Base-by-base conservation (phyloP, 2,329 filamentous ascomycete species). In the Beauveria scarabaeidicola region DNA sequence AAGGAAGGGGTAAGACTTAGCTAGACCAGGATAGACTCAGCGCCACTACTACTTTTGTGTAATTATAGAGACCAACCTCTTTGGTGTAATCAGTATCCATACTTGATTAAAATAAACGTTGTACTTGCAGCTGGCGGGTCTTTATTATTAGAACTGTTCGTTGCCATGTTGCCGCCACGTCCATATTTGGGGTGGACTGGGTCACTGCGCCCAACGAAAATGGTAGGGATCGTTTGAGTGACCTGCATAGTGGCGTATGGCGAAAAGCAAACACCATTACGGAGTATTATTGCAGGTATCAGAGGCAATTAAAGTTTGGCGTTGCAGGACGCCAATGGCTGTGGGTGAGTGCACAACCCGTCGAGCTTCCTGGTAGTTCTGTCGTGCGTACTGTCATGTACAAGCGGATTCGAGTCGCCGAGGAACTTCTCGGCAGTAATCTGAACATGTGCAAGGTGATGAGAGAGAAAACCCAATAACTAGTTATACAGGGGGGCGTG, bases 1-100 rank as follows among this genome's bases (percentile, higher is more conserved):
- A 38, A 38, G 54, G 38, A 41, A 23, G 54, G 38, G 47, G 56
- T 25, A 27, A 13, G 55, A 58, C n/a, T 43, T 21, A 51, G 47
- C 19, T 58, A 58, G 56, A 58, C 56, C 27, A 51, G 56, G 56
- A 58, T 58, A 58, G 56, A 58, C 56, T 52, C 5, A 44, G 55
- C 48, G 27, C 48, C 56, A 58, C 47, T 46, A 52, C 15, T 41
- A 46, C 15, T 29, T 48, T 47, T n/a, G 6, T 48, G 29, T 23
- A 25, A 7, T 47, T 27, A 13, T 47, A 47, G 44, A 23, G 44
- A 17, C n/a, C n/a, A n/a, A n/a, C 23, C 1, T 47, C n/a, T 51
- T 36, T 13, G 32, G 27, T 38, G n/a, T 36, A 51, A 17, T 15
- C 32, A 36, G 32, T 36, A n/a, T n/a, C n/a, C n/a, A n/a, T n/a